Evolutionary conservation across 2,329 filamentous ascomycete genomes (phyloP).

Genomic region (Elsinoe ampelina): DNA sequence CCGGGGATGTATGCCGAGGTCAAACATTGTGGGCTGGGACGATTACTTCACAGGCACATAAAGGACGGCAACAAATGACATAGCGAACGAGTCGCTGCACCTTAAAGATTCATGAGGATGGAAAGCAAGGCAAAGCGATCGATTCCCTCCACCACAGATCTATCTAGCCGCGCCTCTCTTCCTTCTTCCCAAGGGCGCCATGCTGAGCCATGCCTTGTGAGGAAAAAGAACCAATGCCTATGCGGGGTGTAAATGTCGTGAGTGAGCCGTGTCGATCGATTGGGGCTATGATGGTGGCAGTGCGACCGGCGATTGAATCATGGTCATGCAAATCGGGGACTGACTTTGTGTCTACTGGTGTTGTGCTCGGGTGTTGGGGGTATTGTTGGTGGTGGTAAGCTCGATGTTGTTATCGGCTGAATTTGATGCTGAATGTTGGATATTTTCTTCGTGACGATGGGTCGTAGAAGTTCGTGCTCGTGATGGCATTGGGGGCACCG

Average conservation of each 20-base stretch:
- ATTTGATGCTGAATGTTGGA: conserved; percentile 8
- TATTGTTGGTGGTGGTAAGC: not conserved
- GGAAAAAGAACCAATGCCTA: not conserved
- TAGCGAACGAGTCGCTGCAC: not conserved
- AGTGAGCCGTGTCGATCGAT: not conserved
- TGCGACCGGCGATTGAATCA: too few species aligned
- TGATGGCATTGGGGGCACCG: not conserved
- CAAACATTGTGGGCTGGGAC: not conserved
- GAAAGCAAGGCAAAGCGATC: not conserved
- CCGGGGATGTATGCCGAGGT: not conserved
- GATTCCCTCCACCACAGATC: not conserved
- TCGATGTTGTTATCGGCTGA: conserved; percentile 12
- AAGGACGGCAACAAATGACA: not conserved
- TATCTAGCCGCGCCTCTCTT: not conserved
- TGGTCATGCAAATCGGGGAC: not conserved
- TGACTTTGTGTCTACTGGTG: not conserved
- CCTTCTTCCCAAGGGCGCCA: not conserved
- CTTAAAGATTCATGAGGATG: too few species aligned
- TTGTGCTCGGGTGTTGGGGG: not conserved
- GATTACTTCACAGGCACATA: not conserved
- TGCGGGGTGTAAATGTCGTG: not conserved
- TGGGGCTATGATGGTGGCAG: not conserved
- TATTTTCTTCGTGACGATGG: conserved; percentile 3
- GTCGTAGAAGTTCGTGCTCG: conserved; percentile 4
- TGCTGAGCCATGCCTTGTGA: not conserved